Evolutionary conservation across 2,329 filamentous ascomycete genomes (phyloP), one percentile per base, ranked within the genome.

Genomic region (Aureobasidium sp.): DNA sequence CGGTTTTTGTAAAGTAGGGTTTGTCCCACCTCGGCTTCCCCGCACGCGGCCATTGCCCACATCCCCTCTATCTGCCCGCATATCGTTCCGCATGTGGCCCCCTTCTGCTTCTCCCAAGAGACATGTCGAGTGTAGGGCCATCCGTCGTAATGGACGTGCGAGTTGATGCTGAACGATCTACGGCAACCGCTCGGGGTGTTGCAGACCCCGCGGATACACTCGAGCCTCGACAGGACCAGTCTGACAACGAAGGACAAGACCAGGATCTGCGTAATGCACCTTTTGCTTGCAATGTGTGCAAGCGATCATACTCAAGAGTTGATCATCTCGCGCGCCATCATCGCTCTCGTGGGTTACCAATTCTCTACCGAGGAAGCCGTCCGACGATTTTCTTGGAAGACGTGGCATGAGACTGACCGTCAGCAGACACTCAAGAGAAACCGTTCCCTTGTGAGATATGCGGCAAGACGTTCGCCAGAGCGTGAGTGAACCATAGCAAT

Each of bases 281-380:
- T 39, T 56, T 56, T 36, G 34, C 29, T 20, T 56, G 52, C 27
- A 56, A 56, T 23, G 34, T 56, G 29, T 56, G 52, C 17, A 37
- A 56, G 52, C 52, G 52, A 5, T 23, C 29, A 37, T 56, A 56
- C 34, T 5, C 52, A 20, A 42, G 52, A 29, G 52, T 56, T 23
- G 52, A 56, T n/a, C 52, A 56, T 56, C 34, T 56, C 2, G 52
- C 52, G 20, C 52, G 52, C 9, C 52, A 56, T 41, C 27, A 56
- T 42, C 52, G 52, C 15, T 56, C 52, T 6, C 52, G 52, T 56
- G 27, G 20, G 34, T 56, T 8, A n/a, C 41, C 8, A 9, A 5
- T 32, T 26, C 2, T 29, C 23, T 20, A 20, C 1, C 20, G 20
- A 20, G 20, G 20, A 20, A 20, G 20, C 20, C 20, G 20, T 20